phyloP scores from a whole-genome alignment of 805 yeast species.

The Hanseniaspora lindneri region DNA sequence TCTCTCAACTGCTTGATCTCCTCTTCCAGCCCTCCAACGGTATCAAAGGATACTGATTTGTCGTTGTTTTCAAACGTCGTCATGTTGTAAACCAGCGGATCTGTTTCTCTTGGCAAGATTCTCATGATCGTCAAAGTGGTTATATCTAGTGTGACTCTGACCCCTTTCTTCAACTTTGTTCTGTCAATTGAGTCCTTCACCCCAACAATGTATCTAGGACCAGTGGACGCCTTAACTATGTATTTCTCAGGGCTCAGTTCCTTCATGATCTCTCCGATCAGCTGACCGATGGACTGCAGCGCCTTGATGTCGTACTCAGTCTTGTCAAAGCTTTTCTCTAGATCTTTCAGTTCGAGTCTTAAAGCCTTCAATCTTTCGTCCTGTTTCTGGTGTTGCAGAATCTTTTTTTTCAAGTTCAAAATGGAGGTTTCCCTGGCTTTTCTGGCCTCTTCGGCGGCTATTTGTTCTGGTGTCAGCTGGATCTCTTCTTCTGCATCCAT shows the following conservation, averaged over 20 bases:
- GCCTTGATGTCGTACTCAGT: constrained; percentile 97
- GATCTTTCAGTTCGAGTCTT: constrained; percentile 67
- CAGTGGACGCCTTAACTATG: constrained; percentile 91
- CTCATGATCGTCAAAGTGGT: constrained; percentile 97
- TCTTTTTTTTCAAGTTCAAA: constrained; percentile 65
- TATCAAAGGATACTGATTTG: constrained; percentile 59
- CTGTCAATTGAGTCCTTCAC: constrained; percentile 87
- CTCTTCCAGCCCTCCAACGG: constrained; percentile 91
- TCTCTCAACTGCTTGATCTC: constrained; percentile 94
- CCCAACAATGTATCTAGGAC: constrained; percentile 96
- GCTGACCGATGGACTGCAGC: constrained; percentile 90
- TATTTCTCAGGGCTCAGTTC: constrained; percentile 89
- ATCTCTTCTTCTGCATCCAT: constrained; percentile 23
- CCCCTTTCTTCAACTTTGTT: constrained; percentile 76
- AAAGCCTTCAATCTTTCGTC: constrained; percentile 80
- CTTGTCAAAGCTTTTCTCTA: constrained; percentile 75
- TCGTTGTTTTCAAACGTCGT: constrained; percentile 97
- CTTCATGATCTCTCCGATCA: constrained; percentile 92
- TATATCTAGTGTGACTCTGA: constrained; percentile 93
- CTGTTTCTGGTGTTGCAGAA: constrained; percentile 88
- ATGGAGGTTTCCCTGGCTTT: constrained; percentile 57
- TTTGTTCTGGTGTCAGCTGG: constrained; percentile 21
- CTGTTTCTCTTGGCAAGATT: constrained; percentile 92
- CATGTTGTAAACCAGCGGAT: constrained; percentile 96
- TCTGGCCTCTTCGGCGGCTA: constrained; percentile 46